phyloP scores from a whole-genome alignment of 768 basidiomycete genomes.

The Vararia minispora region DNA sequence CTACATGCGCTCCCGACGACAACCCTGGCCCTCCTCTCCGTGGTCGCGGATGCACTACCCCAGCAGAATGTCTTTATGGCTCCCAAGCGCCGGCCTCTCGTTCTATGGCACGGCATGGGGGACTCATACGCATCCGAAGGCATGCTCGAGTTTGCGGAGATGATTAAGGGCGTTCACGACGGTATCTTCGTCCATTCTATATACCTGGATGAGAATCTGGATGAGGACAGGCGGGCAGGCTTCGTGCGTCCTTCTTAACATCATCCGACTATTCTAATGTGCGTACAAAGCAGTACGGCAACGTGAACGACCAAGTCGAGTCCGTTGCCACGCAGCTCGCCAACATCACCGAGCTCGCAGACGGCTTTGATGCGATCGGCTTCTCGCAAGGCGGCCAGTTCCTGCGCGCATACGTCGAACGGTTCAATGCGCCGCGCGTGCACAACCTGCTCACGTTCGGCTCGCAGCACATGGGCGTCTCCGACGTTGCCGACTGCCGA shows the following conservation, averaged over 20 bases:
- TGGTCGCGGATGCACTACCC: conserved; percentile 2
- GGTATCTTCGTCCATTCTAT: conserved; percentile 73
- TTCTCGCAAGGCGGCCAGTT: conserved; percentile 89
- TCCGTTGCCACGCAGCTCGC: conserved; percentile 54
- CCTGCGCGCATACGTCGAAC: conserved; percentile 73
- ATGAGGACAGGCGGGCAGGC: conserved; percentile 55
- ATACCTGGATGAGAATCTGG: conserved; percentile 49
- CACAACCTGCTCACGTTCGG: conserved; percentile 83
- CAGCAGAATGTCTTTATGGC: conserved; percentile 3
- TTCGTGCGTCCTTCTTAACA: conserved; percentile 44
- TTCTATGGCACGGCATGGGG: conserved; percentile 75
- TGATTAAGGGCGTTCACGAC: conserved; percentile 52
- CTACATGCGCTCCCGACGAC: too few species aligned
- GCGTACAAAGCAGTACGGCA: conserved; percentile 53
- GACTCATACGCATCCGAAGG: conserved; percentile 68
- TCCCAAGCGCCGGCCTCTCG: conserved; percentile 37
- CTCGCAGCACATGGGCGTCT: conserved; percentile 79
- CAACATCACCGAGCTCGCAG: conserved; percentile 47
- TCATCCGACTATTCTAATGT: not conserved
- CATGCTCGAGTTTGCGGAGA: conserved; percentile 51
- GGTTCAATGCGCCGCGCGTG: conserved; percentile 61
- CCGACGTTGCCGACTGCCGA: conserved; percentile 59
- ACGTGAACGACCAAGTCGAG: conserved; percentile 60
- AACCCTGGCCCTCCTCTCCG: not conserved
- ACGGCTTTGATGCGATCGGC: conserved; percentile 79